Base-by-base conservation (phyloP, 371 early-diverging fungal genomes). In the Funneliformis caledonium region DNA sequence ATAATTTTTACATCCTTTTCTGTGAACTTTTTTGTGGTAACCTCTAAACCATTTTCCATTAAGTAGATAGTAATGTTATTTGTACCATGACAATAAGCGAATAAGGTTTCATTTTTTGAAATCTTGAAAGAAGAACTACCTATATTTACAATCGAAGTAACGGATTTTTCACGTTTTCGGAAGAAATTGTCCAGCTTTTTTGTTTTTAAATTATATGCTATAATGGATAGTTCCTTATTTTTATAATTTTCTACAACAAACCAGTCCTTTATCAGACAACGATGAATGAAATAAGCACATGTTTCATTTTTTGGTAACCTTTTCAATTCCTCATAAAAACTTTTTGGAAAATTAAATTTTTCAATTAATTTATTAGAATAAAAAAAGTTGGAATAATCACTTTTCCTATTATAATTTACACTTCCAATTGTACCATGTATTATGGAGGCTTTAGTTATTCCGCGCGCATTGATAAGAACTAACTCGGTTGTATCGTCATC, bases 1-100 rank as follows among this genome's bases (percentile, higher is more conserved):
- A 33, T 10, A 31, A 73, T 56, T 73, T 10, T 14, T 26, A 64
- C 9, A 64, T 73, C 31, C 19, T 19, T 65, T 14, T 65, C 69
- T 19, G 19, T 19, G 16, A 64, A 77, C 12, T 48, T 47, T 9
- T 77, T 48, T 19, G 77, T 77, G 2, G 43, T 50, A 50, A 77
- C 33, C 48, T 77, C 77, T 48, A 77, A 77, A 10, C 67, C 65
- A 50, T 77, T 77, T 77, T 77, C 77, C 31, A 77, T 48, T 26
- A 77, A 77, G 14, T 65, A 77, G 26, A 77, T 22, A 6, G 62
- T 61, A 19, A 67, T 62, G 8, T 14, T 33, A 31, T 65, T 77
- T 16, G 11, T 31, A 7, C 33, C 67, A 22, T 11, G 9, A 67
- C 45, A 77, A 62, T 31, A 42, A 31, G 77, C 77, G 2, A 77